Evolutionary conservation across 306 rosid species (phyloP), one percentile per base, ranked within the genome.

Genomic region (Medicago lupulina): DNA sequence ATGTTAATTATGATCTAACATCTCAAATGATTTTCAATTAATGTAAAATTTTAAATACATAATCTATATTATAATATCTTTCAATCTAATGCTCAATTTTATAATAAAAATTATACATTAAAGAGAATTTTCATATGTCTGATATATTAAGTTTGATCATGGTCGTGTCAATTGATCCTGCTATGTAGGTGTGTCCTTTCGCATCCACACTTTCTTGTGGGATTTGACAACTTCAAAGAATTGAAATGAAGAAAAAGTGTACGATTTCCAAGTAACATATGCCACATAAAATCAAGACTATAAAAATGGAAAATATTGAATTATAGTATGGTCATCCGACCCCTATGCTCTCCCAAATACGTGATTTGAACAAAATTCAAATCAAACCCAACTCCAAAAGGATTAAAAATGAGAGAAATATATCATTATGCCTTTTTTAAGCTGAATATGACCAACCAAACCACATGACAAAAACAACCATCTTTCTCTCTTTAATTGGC

Each of bases 381-480:
- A 84, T 69, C 60, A 71, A 59, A 65, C 41, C 25, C 44, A 80
- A 31, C 41, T 71, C 9, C 41, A 65, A 72, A 80, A 47, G 18
- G 44, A 80, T 57, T 19, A 67, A 55, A 67, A 55, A 73, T 15
- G 54, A 80, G 49, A 43, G 18, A 76, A 50, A 73, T 0, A 43
- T 4, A 76, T 73, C 19, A 61, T 19, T 49, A 38, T 58, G 69
- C 73, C 79, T 68, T 77, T 80, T 73, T 21, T 81, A 76, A 80
- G 81, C 76, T 77, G 1, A 80, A 80, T 19, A 51, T 16, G 80
- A 80, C 81, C 83, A 86, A 83, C 79, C 89, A 83, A 80, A 74
- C 15, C 85, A 65, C 81, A 83, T 77, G 83, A 80, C 79, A 78
- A 61, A n/a, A 74, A 64, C 72, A 74, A 58, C 44, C 61, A 77